A percentile compares a stretch with the other conserved stretches of the same genome.
Evolutionary conservation across 768 basidiomycete genomes (phyloP).

Genomic region (Ramaria sp.): DNA sequence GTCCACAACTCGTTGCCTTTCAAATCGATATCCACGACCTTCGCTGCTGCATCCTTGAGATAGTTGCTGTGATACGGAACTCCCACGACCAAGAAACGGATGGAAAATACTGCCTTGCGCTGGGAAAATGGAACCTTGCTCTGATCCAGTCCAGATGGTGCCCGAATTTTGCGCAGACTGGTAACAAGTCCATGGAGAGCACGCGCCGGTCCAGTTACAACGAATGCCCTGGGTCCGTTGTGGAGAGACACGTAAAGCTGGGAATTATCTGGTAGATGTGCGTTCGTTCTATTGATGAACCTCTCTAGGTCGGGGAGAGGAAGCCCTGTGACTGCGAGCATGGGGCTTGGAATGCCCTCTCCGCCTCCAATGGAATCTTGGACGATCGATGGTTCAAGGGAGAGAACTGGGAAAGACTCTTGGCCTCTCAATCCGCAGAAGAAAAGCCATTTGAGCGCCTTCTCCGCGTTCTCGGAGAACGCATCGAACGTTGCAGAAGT

Average conservation of each 20-base stretch:
- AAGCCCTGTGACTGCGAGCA: conserved; percentile 86
- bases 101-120: conserved; percentile 85
- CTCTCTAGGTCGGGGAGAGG: conserved; percentile 62
- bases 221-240: conserved; percentile 86
- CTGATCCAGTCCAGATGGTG: conserved; percentile 81
- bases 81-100: conserved; percentile 89
- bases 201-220: conserved; percentile 85
- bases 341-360: conserved; percentile 87
- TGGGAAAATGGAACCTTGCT: conserved; percentile 91
- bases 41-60: conserved; percentile 62
- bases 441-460: conserved; percentile 88
- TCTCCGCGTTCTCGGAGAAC: conserved; percentile 64
- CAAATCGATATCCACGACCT: conserved; percentile 66
- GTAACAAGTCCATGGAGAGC: conserved; percentile 93
- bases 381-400: conserved; percentile 80
- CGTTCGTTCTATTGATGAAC: conserved; percentile 82
- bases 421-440: conserved; percentile 89
- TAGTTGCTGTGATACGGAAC: conserved; percentile 95
- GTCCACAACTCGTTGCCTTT: conserved; percentile 71
- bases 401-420: conserved; percentile 85
- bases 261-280: conserved; percentile 68
- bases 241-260: conserved; percentile 79
- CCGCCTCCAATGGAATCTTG: conserved; percentile 85
- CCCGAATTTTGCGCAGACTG: conserved; percentile 81
- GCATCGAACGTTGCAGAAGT: conserved; percentile 68